A percentile compares a stretch with the other conserved stretches of the same genome.
Conservation (phyloP, 1,284 basidiomycete species). For the Mycena sp. region DNA sequence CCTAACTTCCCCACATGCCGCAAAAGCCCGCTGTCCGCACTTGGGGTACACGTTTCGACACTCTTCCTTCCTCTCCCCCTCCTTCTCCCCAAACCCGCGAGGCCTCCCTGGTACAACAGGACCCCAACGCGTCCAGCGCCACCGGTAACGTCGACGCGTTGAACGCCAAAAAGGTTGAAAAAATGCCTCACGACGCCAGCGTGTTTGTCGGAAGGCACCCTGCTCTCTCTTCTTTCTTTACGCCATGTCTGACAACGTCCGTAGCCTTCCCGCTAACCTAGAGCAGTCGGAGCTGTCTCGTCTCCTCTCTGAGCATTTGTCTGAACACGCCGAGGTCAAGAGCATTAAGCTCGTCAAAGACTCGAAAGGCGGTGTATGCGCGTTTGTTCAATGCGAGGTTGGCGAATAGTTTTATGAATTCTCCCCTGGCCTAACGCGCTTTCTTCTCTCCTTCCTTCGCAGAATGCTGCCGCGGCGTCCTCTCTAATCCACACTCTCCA, state of each 20-base stretch:
- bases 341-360: conserved; percentile 80
- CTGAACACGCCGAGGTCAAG: conserved; percentile 67
- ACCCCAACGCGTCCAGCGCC: conserved; percentile 29
- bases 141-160: conserved; percentile 39
- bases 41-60: conserved; percentile 80
- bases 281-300: conserved; percentile 67
- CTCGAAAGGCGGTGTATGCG: conserved; percentile 77
- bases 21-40: conserved; percentile 50
- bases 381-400: conserved; percentile 85
- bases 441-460: conserved; percentile 11
- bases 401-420: conserved; percentile 18
- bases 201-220: conserved; percentile 82
- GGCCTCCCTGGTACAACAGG: conserved; percentile 26
- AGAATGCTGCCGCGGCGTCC: conserved; percentile 69
- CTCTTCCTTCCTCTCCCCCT: conserved; percentile 48
- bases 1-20: conserved; percentile 50
- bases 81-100: conserved; percentile 45
- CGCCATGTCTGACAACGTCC: conserved; percentile 1
- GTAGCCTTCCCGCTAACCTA: conserved; percentile 73
- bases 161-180: conserved; percentile 51
- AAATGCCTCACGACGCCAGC: conserved; percentile 75
- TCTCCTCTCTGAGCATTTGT: conserved; percentile 70
- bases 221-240: conserved; percentile 12
- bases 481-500: conserved; percentile 68
- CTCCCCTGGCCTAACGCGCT: conserved; percentile 28